Evolutionary conservation across 768 basidiomycete species (phyloP), one percentile per base, ranked within the genome.

Genomic region (Collybia sp.): DNA sequence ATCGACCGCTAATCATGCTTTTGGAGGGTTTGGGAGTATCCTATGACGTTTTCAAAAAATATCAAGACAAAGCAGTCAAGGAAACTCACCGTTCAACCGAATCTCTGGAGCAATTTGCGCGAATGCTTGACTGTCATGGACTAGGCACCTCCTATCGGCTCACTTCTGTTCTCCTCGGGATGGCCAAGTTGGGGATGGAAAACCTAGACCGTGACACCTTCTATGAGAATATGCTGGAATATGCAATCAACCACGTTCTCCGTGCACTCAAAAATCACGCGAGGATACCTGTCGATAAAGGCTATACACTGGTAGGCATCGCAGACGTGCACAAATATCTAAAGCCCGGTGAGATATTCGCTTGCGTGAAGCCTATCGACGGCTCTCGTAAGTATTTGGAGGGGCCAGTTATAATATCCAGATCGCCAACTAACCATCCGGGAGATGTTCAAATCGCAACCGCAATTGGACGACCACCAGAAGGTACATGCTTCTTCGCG

Each of bases 281-380:
- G 0, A 73, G 85, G 3, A 88, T 89, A 33, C 83, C 83, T 11
- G 68, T 89, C 12, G 77, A 76, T 1, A 66, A 67, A 4, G 79
- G 74, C 2, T 83, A 76, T 69, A 88, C 83, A 0, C 59, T 90
- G 1, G 86, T 87, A 3, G 86, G 86, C 0, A 76, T 88, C 6
- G 83, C 83, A 1, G 86, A 90, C 56, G 69, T 80, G 1, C 79
- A 82, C 49, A 58, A 62, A 1, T 76, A 68, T 47, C 68, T 88
- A 4, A 30, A 67, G 30, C 73, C 73, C 45, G 71, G 71, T 1
- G 66, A 86, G 51, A 73, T 88, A 15, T 90, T 84, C 55, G 81
- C 75, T 1, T 83, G 77, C 51, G 63, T 82, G 37, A 72, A 73
- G 43, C 66, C 66, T 12, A 54, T 63, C 0, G 66, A 76, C 19